Conservation (phyloP, 805 yeast genomes). For the Candida xyloterini region DNA sequence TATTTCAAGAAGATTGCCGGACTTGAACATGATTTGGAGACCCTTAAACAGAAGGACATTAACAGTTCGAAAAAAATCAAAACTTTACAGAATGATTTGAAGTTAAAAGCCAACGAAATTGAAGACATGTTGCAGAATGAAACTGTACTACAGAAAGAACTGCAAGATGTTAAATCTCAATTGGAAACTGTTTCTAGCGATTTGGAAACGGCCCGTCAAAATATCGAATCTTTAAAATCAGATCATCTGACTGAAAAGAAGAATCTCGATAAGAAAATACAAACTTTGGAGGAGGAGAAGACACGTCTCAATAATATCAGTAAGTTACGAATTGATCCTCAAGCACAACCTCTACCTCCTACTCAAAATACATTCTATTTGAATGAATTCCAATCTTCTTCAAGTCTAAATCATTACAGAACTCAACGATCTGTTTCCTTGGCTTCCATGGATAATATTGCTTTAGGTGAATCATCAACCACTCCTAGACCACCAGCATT, state of each 20-base stretch:
- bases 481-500: constrained; percentile 37
- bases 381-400: constrained; percentile 31
- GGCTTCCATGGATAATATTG: constrained; percentile 32
- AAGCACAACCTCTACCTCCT: constrained; percentile 4
- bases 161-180: constrained; percentile 20
- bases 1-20: constrained; percentile 46
- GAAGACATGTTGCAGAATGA: constrained; percentile 27
- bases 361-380: constrained; percentile 25
- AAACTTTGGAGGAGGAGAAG: constrained; percentile 31
- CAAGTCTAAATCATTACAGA: constrained; percentile 19
- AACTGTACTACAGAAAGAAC: constrained; percentile 16
- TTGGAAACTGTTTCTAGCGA: constrained; percentile 19
- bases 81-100: constrained; percentile 36
- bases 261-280: constrained; percentile 24
- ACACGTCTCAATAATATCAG: constrained; percentile 15
- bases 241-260: constrained; percentile 31
- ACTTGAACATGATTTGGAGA: constrained; percentile 45
- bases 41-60: constrained; percentile 32
- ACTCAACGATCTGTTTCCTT: constrained; percentile 27
- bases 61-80: constrained; percentile 28
- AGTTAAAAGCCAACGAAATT: constrained; percentile 29
- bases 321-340: constrained; percentile 17
- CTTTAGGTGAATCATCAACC: constrained; percentile 47
- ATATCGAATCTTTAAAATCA: constrained; percentile 26
- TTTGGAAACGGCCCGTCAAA: constrained; percentile 18